Percentiles rank a stretch among this genome's conserved stretches.
Evolutionary conservation across 2,329 filamentous ascomycete genomes (phyloP).

Genomic region (Trichoderma asperellum): DNA sequence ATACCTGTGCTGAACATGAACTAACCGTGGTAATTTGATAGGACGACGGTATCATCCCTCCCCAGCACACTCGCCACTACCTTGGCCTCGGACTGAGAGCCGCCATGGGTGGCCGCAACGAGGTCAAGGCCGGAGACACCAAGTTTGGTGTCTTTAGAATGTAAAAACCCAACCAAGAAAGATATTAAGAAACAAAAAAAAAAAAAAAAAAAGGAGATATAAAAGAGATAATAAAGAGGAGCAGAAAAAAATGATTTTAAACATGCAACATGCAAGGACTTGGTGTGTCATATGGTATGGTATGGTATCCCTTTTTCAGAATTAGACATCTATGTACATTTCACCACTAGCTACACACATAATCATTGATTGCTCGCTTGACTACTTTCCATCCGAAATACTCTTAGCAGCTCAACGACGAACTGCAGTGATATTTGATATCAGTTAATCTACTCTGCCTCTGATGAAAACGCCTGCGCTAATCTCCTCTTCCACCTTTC

Average conservation of each 20-base stretch:
- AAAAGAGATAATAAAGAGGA: neutral
- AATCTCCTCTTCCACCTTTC: slow-evolving; percentile 35
- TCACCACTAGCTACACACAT: slow-evolving; percentile 6
- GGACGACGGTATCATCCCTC: slow-evolving; percentile 80
- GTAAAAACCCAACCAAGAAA: slow-evolving; percentile 49
- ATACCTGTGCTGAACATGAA: too few relatives aligned
- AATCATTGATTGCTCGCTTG: neutral
- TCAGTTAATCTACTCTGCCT: slow-evolving; percentile 33
- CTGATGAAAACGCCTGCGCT: slow-evolving; percentile 38
- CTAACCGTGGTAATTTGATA: slow-evolving; percentile 42
- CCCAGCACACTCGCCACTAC: slow-evolving; percentile 73
- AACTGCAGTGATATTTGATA: slow-evolving; percentile 21
- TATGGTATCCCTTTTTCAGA: neutral
- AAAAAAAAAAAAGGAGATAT: neutral
- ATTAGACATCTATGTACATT: slow-evolving; percentile 13
- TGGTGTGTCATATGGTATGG: neutral
- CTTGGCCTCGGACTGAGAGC: slow-evolving; percentile 74
- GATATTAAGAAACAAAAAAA: neutral
- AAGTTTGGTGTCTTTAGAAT: slow-evolving; percentile 84
- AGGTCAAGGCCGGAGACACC: slow-evolving; percentile 63
- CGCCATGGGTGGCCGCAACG: slow-evolving; percentile 69
- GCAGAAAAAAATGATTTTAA: neutral
- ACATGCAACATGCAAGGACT: neutral
- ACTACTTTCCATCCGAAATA: slow-evolving; percentile 12
- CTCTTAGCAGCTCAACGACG: neutral